Evolutionary conservation across 2,329 filamentous ascomycete species (phyloP), one percentile per base, ranked within the genome.

Genomic region (Clarireedia hainanense): DNA sequence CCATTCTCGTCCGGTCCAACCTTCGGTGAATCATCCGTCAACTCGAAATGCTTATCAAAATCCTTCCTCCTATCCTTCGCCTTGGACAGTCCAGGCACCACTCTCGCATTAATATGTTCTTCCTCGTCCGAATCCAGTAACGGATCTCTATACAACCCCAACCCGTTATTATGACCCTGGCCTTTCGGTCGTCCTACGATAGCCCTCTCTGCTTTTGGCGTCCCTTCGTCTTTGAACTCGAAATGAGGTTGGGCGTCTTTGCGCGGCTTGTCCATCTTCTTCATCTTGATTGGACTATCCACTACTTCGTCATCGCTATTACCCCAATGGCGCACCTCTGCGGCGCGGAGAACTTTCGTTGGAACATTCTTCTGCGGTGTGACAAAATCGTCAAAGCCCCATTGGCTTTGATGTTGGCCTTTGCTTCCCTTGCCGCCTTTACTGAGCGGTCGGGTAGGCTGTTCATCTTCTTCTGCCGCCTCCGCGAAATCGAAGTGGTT

Each of bases 371-470:
- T 96, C 61, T 86, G 80, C 0, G 92, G 92, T 0, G 91, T 96
- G 15, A 76, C 75, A 65, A 95, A 95, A 72, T 96, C 91, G 59
- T 89, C 83, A 71, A 97, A 97, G 49, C 84, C 83, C 91, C 92
- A 96, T 60, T 89, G 85, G 61, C 84, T 84, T 57, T 78, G 75
- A 68, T 89, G 85, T 73, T 87, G 89, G 54, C 77, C 76, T 52
- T 77, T 70, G 23, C 58, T 54, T 34, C 66, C 64, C 43, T 68
- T 64, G 14, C 61, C 20, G 20, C 39, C 39, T 65, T 36, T 46
- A 40, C 15, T 52, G 15, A 36, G 10, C 7, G 55, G 49, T 59
- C 60, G 64, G 53, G 23, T 57, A 55, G 57, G 52, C 20, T 58
- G 59, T 26, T 58, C 60, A 30, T 58, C 73, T n/a, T 59, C 61